Evolutionary conservation across 768 basidiomycete genomes (phyloP), one percentile per base, ranked within the genome.

Genomic region (Boletus reticuloceps): DNA sequence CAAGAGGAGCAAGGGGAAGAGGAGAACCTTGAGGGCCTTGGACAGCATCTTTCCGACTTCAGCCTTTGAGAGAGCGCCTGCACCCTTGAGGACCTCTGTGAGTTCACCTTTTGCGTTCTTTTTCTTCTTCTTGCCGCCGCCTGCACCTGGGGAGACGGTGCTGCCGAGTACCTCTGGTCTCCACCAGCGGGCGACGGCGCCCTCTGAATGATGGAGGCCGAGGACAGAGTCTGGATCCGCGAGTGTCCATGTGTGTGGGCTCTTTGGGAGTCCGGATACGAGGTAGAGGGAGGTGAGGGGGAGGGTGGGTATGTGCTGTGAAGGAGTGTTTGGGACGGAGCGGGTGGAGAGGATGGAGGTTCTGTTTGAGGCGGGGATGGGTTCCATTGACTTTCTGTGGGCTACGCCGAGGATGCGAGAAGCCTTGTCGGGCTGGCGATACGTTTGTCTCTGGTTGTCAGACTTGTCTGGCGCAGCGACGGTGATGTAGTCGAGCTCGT

Each of bases 31-130:
- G 67, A 94, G 83, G 6, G 90, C 88, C 71, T 94, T 94, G 56
- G 89, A 90, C 40, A 94, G 78, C 84, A 95, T 91, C 76, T 91
- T 92, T 11, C 86, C 88, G 49, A 91, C 88, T 59, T 95, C 94
- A 58, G 88, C 85, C 72, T 90, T 94, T 68, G 80, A 83, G 47
- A 95, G 82, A 16, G 88, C 88, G 47, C 88, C 90, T 9, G 88
- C 85, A 27, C 88, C 88, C 69, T 89, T 91, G 72, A 83, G 72
- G 34, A 84, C 58, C 61, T 86, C 84, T 13, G 67, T 64, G 45
- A 63, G 64, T 59, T 86, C 84, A 36, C 76, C 75, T 65, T 86
- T 86, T 13, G 79, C 78, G 45, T 80, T 79, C 69, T 82, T 86
- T 51, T 74, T 75, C 72, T 85, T 86, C 73, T 85, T 88, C 75